Conservation (phyloP, 192 early-diverging fungal genomes). For the Backusella luteola region DNA sequence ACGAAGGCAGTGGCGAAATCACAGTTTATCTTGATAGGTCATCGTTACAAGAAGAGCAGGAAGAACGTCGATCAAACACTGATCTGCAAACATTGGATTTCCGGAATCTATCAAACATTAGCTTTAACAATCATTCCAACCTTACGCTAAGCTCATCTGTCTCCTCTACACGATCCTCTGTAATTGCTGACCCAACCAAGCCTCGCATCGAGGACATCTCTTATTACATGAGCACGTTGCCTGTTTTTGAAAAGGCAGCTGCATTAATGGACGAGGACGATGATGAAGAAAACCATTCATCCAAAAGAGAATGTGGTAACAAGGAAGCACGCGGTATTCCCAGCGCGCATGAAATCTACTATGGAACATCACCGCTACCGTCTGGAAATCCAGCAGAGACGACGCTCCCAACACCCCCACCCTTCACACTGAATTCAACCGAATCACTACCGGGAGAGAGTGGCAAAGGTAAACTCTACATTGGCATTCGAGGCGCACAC, state of each 20-base stretch:
- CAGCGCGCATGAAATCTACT: slow-evolving; percentile 6
- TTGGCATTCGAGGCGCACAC: slow-evolving; percentile 13
- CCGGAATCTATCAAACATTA: not conserved
- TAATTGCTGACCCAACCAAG: not conserved
- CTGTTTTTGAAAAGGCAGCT: not conserved
- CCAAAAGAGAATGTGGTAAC: not conserved
- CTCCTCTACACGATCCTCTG: not conserved
- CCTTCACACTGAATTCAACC: not conserved
- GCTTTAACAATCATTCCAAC: not conserved
- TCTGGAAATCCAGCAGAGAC: not conserved
- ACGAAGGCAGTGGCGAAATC: not conserved
- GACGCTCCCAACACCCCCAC: not conserved
- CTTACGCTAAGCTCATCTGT: not conserved
- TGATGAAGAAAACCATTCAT: not conserved
- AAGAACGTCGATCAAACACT: not conserved
- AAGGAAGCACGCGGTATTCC: not conserved
- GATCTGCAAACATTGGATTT: slow-evolving; percentile 1
- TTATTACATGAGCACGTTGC: not conserved
- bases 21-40: not conserved
- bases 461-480: slow-evolving; percentile 15
- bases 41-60: not conserved
- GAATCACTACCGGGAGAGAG: not conserved
- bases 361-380: not conserved
- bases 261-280: not conserved
- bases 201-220: slow-evolving; percentile 10